A percentile compares a stretch with the other conserved stretches of the same genome.
Conservation (phyloP, 176 grass and related monocot genomes). For the Pontederia crassipes region DNA sequence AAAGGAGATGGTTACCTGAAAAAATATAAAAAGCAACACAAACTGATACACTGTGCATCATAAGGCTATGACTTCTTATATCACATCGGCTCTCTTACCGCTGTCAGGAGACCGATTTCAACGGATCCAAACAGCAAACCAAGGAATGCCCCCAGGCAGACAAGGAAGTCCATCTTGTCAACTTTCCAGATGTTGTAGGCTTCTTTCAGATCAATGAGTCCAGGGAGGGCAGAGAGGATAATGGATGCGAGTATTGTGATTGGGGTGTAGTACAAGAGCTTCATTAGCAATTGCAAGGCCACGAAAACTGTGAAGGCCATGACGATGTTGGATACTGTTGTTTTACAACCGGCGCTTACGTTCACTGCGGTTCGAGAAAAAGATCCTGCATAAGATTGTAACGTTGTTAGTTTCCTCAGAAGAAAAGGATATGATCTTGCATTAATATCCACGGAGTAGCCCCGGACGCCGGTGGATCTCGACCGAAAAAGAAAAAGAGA, state of each 20-base stretch:
- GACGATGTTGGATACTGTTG: conserved; percentile 75
- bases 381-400: conserved; percentile 40
- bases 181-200: conserved; percentile 67
- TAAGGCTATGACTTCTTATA: too few relatives aligned
- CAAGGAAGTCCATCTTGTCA: conserved; percentile 94
- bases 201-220: conserved; percentile 74
- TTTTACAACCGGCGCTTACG: conserved; percentile 78
- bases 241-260: conserved; percentile 91
- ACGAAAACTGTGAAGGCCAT: conserved; percentile 73
- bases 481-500: too few relatives aligned
- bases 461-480: too few relatives aligned
- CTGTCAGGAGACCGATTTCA: conserved; percentile 70
- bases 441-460: too few relatives aligned
- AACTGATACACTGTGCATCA: too few relatives aligned
- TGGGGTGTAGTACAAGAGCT: conserved; percentile 83
- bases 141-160: conserved; percentile 61
- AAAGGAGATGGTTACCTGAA: conserved; percentile 77
- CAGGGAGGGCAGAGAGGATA: conserved; percentile 81
- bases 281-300: conserved; percentile 54
- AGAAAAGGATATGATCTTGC: too few relatives aligned
- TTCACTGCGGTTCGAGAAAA: conserved; percentile 89
- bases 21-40: background rate
- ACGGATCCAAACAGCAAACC: conserved; percentile 88
- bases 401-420: too few relatives aligned
- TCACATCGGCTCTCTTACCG: conserved; percentile 27